Conservation (phyloP, 2,329 filamentous ascomycete genomes). For the Penicillium sp. region DNA sequence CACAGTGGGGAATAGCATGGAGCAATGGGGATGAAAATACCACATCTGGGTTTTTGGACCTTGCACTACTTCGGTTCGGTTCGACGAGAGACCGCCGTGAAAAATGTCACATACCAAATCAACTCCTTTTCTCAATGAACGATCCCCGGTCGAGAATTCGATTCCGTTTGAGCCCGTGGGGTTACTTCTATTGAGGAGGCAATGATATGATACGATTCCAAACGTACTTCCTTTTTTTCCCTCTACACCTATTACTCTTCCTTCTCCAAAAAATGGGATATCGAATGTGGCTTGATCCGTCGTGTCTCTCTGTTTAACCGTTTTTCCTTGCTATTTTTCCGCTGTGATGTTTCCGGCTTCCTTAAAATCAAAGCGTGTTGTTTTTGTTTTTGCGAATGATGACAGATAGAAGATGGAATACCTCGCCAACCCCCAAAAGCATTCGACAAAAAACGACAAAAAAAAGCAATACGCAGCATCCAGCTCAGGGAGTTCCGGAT, state of each 20-base stretch:
- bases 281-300: conserved; percentile 2
- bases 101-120: conserved; percentile 29
- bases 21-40: conserved; percentile 32
- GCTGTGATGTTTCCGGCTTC: conserved; percentile 12
- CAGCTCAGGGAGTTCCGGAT: conserved; percentile 70
- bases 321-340: background rate
- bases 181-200: conserved; percentile 7
- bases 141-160: conserved; percentile 1
- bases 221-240: conserved; percentile 12
- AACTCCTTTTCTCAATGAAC: conserved; percentile 15
- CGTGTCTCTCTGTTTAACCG: background rate
- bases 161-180: background rate
- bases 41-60: conserved; percentile 27
- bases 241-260: conserved; percentile 24
- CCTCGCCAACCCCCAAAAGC: conserved; percentile 53
- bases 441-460: conserved; percentile 53
- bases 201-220: conserved; percentile 27
- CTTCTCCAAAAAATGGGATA: background rate
- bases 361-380: conserved; percentile 18
- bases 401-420: conserved; percentile 53
- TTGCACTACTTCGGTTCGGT: conserved; percentile 20
- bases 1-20: conserved; percentile 28
- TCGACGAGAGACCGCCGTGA: conserved; percentile 23
- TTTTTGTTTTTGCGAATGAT: conserved; percentile 18
- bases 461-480: conserved; percentile 54